Evolutionary conservation across 106 monocot species (phyloP).

Genomic region (Cymbidium sinense): DNA sequence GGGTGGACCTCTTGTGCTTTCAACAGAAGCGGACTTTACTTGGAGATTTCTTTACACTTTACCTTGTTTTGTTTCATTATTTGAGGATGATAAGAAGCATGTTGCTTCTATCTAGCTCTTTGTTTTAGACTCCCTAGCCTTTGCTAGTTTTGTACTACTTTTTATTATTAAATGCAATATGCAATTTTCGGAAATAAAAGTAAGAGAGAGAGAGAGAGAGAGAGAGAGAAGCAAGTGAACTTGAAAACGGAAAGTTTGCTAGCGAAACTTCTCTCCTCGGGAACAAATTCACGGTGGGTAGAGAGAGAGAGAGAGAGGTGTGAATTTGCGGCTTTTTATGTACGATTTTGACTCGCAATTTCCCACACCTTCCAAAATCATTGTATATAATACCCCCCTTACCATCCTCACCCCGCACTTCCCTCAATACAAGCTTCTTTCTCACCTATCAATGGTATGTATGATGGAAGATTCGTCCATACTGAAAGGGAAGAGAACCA

Average conservation of each 20-base stretch:
- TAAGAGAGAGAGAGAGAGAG: too few species aligned
- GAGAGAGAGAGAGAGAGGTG: not conserved
- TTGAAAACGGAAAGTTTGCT: not conserved
- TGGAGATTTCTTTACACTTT: too few species aligned
- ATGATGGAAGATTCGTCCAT: not conserved
- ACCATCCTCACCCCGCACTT: slow-evolving; percentile 5
- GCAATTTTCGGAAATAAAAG: too few species aligned
- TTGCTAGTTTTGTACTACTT: too few species aligned
- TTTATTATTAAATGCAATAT: too few species aligned
- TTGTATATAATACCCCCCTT: not conserved
- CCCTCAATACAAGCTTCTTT: not conserved
- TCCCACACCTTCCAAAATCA: not conserved
- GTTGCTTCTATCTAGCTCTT: too few species aligned
- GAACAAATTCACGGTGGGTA: too few species aligned
- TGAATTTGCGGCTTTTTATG: not conserved
- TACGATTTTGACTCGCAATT: not conserved
- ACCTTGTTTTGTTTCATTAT: too few species aligned
- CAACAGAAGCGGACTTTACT: too few species aligned
- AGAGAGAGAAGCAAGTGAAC: not conserved
- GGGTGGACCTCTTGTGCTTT: too few species aligned
- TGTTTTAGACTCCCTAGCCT: too few species aligned
- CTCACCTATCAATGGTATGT: not conserved
- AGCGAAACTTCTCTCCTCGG: not conserved
- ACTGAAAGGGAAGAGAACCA: slow-evolving; percentile 3
- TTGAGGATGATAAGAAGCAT: too few species aligned